Percentiles rank a stretch among this genome's conserved stretches.
Evolutionary conservation across 202 grass and related monocot species (phyloP).

Genomic region (Dendrocalamus latiflorus): DNA sequence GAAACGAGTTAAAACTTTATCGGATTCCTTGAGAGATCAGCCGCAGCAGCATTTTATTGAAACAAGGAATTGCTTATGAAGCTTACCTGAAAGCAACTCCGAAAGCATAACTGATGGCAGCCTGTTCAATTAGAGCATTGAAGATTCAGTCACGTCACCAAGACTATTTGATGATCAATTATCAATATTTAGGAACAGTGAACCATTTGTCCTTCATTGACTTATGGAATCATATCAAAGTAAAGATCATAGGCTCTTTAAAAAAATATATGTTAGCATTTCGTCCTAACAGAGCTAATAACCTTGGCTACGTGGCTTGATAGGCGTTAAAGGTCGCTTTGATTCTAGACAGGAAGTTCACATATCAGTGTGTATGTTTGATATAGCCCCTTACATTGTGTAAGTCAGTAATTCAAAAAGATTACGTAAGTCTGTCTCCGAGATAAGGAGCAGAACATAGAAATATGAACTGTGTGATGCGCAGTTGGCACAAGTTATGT

Average conservation of each 20-base stretch:
- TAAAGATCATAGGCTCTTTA: not conserved
- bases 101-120: slow-evolving; percentile 67
- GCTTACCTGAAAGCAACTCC: slow-evolving; percentile 87
- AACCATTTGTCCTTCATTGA: not conserved
- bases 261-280: not conserved
- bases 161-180: not conserved
- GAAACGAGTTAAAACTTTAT: not conserved
- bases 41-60: not conserved
- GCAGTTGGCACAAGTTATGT: not conserved
- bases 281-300: not conserved
- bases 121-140: slow-evolving; percentile 47
- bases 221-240: not conserved
- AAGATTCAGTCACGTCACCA: slow-evolving; percentile 25
- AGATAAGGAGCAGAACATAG: not conserved
- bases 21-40: not conserved
- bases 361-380: not conserved
- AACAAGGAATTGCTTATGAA: slow-evolving; percentile 17
- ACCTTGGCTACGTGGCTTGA: not conserved
- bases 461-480: not conserved
- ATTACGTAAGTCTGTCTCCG: not conserved
- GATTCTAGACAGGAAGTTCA: not conserved
- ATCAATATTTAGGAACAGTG: not conserved
- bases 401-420: not conserved
- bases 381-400: not conserved
- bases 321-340: not conserved